Percentiles rank a stretch among this genome's conserved stretches.
phyloP scores from a whole-genome alignment of 2,329 filamentous ascomycete genomes.

The Pseudogymnoascus sp. region DNA sequence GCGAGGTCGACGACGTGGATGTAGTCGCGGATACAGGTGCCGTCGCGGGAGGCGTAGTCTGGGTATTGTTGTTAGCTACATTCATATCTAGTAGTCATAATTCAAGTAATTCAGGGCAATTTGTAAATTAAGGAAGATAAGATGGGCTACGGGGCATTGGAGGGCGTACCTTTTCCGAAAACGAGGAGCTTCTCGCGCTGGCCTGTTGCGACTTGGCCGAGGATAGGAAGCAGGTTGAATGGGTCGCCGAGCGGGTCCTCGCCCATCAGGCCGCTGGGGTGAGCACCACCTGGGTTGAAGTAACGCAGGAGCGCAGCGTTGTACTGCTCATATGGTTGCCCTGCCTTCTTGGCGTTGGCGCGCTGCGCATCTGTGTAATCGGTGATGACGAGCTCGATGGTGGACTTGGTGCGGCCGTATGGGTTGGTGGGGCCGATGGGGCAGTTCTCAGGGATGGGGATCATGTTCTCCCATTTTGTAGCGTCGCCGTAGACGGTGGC shows the following conservation, averaged over 20 bases:
- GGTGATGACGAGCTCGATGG: conserved; percentile 83
- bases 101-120: background rate
- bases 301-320: conserved; percentile 90
- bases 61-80: conserved; percentile 14
- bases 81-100: conserved; percentile 5
- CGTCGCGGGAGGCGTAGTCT: conserved; percentile 89
- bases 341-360: conserved; percentile 69
- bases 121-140: background rate
- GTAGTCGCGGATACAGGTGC: conserved; percentile 94
- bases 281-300: conserved; percentile 94
- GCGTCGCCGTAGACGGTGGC: conserved; percentile 98
- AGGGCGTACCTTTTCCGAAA: conserved; percentile 72
- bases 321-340: conserved; percentile 71
- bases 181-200: conserved; percentile 90
- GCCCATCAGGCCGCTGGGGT: conserved; percentile 94
- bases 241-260: conserved; percentile 94
- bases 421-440: conserved; percentile 95
- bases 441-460: conserved; percentile 94
- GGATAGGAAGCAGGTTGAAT: conserved; percentile 87
- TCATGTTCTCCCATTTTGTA: conserved; percentile 94
- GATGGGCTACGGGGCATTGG: background rate
- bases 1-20: conserved; percentile 92
- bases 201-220: conserved; percentile 92
- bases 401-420: conserved; percentile 93
- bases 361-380: conserved; percentile 85